These are phyloP conservation scores for Ormosia semicastrata DNA, from an alignment of 306 rosid species.

Conservation along the genomic window DNA sequence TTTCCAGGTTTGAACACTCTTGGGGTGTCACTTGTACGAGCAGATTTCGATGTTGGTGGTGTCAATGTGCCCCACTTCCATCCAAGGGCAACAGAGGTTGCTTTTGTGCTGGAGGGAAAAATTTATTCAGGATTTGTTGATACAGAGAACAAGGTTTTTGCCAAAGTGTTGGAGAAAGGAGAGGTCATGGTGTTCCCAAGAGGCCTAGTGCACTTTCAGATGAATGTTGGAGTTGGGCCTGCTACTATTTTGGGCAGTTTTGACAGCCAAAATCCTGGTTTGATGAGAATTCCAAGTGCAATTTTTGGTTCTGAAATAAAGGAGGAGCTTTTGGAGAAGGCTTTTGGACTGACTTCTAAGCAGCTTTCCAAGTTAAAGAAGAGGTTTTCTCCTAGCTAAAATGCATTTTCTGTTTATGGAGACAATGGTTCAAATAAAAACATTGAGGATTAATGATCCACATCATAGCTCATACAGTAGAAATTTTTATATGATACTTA, in stretches of 20 bases:
- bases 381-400: slow-evolving; percentile 44
- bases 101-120: slow-evolving; percentile 71
- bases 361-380: slow-evolving; percentile 65
- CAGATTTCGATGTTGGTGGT: slow-evolving; percentile 81
- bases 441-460: neutral
- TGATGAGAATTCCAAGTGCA: slow-evolving; percentile 61
- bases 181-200: slow-evolving; percentile 93
- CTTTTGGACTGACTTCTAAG: slow-evolving; percentile 68
- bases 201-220: slow-evolving; percentile 83
- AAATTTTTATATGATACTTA: slow-evolving; percentile 9
- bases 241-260: slow-evolving; percentile 84
- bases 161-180: slow-evolving; percentile 81
- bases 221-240: slow-evolving; percentile 83
- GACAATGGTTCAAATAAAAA: neutral
- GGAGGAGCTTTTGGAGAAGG: slow-evolving; percentile 80
- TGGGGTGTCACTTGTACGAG: slow-evolving; percentile 80
- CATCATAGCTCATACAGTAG: neutral
- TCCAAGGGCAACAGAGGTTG: slow-evolving; percentile 89
- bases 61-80: slow-evolving; percentile 80
- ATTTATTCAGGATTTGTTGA: slow-evolving; percentile 86
- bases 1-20: slow-evolving; percentile 93
- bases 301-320: slow-evolving; percentile 80
- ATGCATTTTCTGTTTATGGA: slow-evolving; percentile 18
- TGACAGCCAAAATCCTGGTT: slow-evolving; percentile 91
- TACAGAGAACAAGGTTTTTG: slow-evolving; percentile 61